phyloP scores from a whole-genome alignment of 148 eudicot species.

The Tetragonia tetragonoides region DNA sequence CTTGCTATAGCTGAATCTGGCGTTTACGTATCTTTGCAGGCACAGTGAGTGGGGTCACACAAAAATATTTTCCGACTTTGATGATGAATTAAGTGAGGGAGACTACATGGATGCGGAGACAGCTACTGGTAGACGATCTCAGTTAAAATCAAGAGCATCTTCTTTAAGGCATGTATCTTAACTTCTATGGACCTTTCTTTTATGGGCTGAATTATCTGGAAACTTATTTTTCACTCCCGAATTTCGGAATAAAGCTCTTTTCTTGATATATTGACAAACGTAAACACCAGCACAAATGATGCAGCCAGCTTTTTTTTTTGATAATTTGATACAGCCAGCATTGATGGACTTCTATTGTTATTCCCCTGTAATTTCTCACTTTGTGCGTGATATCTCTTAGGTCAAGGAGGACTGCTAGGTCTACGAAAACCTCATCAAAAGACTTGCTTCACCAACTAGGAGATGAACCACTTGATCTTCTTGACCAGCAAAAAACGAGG shows the following conservation, averaged over 20 bases:
- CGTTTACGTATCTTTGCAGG: conserved; percentile 40
- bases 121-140: conserved; percentile 42
- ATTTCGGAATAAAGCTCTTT: too few relatives aligned
- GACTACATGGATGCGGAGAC: conserved; percentile 53
- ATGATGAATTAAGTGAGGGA: conserved; percentile 57
- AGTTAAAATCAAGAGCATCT: conserved; percentile 50
- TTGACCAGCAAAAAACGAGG: conserved; percentile 75
- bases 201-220: background rate
- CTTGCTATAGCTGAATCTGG: background rate
- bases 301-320: too few relatives aligned
- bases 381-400: conserved; percentile 25
- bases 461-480: conserved; percentile 90
- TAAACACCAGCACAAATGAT: too few relatives aligned
- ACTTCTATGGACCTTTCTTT: background rate
- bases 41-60: conserved; percentile 91
- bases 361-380: background rate
- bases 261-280: too few relatives aligned
- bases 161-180: conserved; percentile 48
- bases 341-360: too few relatives aligned
- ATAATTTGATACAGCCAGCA: too few relatives aligned
- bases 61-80: conserved; percentile 79
- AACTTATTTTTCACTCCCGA: too few relatives aligned
- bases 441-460: conserved; percentile 60
- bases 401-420: conserved; percentile 51
- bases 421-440: conserved; percentile 63